phyloP scores from a whole-genome alignment of 169 alveolate species.

The Eimeria sp. region DNA sequence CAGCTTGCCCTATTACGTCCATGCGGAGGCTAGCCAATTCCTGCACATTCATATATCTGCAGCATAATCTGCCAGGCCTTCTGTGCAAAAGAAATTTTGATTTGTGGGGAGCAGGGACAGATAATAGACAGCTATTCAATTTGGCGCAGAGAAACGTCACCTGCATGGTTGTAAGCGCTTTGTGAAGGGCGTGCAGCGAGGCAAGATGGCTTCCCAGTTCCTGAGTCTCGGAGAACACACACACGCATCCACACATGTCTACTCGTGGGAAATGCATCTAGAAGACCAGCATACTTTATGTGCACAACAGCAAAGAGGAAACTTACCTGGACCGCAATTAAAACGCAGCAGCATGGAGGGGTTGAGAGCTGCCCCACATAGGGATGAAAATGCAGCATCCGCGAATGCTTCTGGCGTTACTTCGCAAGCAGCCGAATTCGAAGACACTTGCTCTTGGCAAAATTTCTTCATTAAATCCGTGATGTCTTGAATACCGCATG shows the following conservation, averaged over 20 bases:
- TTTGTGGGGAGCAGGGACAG: not conserved
- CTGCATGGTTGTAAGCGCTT: not conserved
- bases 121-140: not conserved
- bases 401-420: not conserved
- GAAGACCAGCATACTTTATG: not conserved
- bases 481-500: constrained; percentile 52
- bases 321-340: constrained; percentile 39
- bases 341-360: constrained; percentile 60
- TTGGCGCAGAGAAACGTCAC: not conserved
- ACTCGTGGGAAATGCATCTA: not conserved
- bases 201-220: not conserved
- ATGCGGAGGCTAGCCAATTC: not conserved
- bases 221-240: not conserved
- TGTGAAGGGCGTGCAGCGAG: constrained; percentile 27
- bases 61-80: not conserved
- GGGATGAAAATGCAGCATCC: not conserved
- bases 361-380: constrained; percentile 50
- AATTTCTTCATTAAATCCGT: not conserved
- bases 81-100: not conserved
- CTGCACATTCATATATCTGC: not conserved
- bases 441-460: constrained; percentile 8
- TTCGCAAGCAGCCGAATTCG: constrained; percentile 35
- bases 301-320: not conserved
- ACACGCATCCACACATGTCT: not conserved
- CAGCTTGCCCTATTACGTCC: not conserved